Evolutionary conservation across 1,139 yeast genomes (phyloP).

Genomic region (Blastobotrys malaysiensis): DNA sequence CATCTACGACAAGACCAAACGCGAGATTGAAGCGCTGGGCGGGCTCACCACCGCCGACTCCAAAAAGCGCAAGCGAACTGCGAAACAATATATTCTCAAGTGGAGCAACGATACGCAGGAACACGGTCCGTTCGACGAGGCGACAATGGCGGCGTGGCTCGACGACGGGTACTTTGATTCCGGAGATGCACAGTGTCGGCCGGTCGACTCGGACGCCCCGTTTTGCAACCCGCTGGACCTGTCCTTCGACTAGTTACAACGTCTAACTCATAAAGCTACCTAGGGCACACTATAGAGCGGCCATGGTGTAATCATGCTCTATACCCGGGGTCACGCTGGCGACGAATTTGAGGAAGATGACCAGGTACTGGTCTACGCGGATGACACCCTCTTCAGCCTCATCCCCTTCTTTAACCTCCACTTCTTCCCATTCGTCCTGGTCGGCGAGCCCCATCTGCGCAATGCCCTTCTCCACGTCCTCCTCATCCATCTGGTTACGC

Average conservation of each 20-base stretch:
- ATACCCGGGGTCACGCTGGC: slow-evolving; percentile 98
- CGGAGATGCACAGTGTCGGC: background rate
- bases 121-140: slow-evolving; percentile 46
- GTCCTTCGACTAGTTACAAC: background rate
- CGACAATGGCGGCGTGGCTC: background rate
- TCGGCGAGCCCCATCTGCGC: slow-evolving; percentile 43
- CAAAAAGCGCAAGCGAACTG: slow-evolving; percentile 22
- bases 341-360: slow-evolving; percentile 85
- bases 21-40: background rate
- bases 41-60: background rate
- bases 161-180: background rate
- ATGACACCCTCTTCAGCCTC: slow-evolving; percentile 30
- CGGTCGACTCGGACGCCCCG: background rate
- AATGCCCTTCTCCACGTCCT: slow-evolving; percentile 35
- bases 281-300: slow-evolving; percentile 44
- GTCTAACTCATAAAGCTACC: too few species aligned
- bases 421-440: slow-evolving; percentile 37
- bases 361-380: slow-evolving; percentile 84
- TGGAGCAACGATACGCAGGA: slow-evolving; percentile 46
- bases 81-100: slow-evolving; percentile 49
- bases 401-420: slow-evolving; percentile 36
- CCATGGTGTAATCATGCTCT: slow-evolving; percentile 96
- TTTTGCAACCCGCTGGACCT: background rate
- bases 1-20: slow-evolving; percentile 16
- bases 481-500: slow-evolving; percentile 25